A percentile compares a stretch with the other conserved stretches of the same genome.
Conservation (phyloP, 2,329 filamentous ascomycete genomes). For the Macrophomina pseudophaseolina region DNA sequence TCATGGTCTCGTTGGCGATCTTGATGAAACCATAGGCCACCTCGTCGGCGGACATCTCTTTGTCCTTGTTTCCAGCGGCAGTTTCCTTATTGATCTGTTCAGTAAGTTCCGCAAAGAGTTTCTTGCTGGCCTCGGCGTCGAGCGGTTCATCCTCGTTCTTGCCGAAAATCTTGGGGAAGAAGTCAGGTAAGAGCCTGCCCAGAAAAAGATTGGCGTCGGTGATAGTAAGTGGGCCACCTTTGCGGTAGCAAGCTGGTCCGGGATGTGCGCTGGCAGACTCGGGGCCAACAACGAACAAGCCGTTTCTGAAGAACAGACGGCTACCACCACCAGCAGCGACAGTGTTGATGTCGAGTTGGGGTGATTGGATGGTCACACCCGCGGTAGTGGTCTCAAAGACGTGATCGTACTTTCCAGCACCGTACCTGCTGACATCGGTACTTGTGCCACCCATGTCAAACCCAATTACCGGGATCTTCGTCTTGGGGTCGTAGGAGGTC, state of each 20-base stretch:
- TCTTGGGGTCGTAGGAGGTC: slow-evolving; percentile 84
- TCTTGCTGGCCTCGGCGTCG: slow-evolving; percentile 75
- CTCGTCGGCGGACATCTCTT: slow-evolving; percentile 77
- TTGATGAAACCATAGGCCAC: slow-evolving; percentile 89
- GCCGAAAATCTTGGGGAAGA: slow-evolving; percentile 95
- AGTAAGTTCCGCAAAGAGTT: slow-evolving; percentile 75
- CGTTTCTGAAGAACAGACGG: slow-evolving; percentile 84
- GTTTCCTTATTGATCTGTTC: slow-evolving; percentile 79
- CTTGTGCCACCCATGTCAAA: slow-evolving; percentile 97
- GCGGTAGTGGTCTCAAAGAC: slow-evolving; percentile 94
- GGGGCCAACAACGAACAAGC: slow-evolving; percentile 87
- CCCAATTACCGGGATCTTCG: slow-evolving; percentile 84
- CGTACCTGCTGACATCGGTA: slow-evolving; percentile 88
- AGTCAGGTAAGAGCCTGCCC: slow-evolving; percentile 82
- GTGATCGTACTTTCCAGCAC: slow-evolving; percentile 82
- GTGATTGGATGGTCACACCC: slow-evolving; percentile 91
- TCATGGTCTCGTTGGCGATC: slow-evolving; percentile 92
- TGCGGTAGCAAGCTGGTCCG: slow-evolving; percentile 88
- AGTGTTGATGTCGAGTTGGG: slow-evolving; percentile 92
- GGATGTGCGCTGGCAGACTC: slow-evolving; percentile 89
- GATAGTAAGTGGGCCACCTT: slow-evolving; percentile 87
- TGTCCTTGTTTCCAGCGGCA: slow-evolving; percentile 61
- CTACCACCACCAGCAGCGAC: slow-evolving; percentile 90
- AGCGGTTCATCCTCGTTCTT: slow-evolving; percentile 83
- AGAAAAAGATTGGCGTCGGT: slow-evolving; percentile 82